These are phyloP conservation scores for Aquilaria agallochum DNA, from an alignment of 441 rosid species.

Conservation along the genomic window DNA sequence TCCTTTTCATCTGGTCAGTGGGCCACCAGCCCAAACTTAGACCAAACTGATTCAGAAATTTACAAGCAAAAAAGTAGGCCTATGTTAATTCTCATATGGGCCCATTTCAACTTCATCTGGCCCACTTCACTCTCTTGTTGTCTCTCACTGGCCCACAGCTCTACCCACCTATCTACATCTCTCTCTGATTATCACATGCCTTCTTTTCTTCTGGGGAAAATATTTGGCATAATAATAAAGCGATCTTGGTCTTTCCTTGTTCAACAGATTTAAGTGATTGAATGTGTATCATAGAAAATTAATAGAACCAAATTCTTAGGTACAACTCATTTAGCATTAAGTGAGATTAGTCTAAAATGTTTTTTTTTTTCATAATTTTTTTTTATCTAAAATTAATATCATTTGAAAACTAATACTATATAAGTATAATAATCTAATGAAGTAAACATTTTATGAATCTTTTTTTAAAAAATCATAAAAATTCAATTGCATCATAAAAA, in stretches of 20 bases:
- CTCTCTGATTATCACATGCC: neutral
- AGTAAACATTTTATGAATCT: no score
- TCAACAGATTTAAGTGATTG: no score
- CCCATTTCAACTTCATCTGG: constrained; percentile 20
- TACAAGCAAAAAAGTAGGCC: constrained; percentile 12
- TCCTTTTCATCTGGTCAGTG: constrained; percentile 12
- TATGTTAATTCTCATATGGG: neutral
- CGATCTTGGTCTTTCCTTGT: neutral
- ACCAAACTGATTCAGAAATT: constrained; percentile 1
- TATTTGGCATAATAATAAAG: neutral
- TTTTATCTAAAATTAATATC: no score
- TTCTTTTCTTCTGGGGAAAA: neutral
- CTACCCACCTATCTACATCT: neutral
- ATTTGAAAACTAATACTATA: no score
- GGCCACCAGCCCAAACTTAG: constrained; percentile 20
- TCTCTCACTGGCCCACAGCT: constrained; percentile 5
- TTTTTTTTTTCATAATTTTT: no score
- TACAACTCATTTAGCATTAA: neutral
- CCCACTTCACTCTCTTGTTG: constrained; percentile 28
- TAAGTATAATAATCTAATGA: no score
- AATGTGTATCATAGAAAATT: neutral
- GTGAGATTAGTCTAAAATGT: no score
- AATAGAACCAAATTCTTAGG: neutral
- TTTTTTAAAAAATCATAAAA: no score
- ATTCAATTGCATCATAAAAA: no score